A percentile compares a stretch with the other conserved stretches of the same genome.
These are phyloP conservation scores for Kodamaea fukazawae DNA, from an alignment of 805 yeast species.

Conservation along the genomic window DNA sequence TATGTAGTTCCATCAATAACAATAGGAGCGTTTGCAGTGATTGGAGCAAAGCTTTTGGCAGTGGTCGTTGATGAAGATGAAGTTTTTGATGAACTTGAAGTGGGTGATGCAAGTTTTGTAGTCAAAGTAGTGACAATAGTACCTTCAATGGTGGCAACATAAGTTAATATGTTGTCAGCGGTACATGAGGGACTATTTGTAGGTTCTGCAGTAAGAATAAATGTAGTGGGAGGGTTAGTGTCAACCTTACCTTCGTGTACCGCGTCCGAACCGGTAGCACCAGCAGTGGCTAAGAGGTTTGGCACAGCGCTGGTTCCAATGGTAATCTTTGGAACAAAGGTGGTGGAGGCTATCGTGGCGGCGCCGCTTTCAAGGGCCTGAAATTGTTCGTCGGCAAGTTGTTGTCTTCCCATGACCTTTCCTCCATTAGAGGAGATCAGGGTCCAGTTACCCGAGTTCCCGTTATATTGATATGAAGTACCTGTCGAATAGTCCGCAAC, in stretches of 20 bases:
- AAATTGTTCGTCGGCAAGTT: constrained; percentile 10
- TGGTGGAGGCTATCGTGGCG: constrained; percentile 2
- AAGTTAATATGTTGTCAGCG: constrained; percentile 1
- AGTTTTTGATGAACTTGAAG: neutral
- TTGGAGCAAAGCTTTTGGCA: constrained; percentile 1
- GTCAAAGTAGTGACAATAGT: neutral
- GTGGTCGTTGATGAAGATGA: neutral
- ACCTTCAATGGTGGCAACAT: constrained; percentile 1
- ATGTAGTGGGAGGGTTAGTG: neutral
- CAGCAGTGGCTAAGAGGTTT: constrained; percentile 10
- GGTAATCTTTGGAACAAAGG: constrained; percentile 1
- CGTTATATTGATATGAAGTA: constrained; percentile 44
- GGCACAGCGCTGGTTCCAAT: constrained; percentile 3
- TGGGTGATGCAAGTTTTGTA: neutral
- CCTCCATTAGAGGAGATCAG: constrained; percentile 61
- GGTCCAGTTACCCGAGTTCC: constrained; percentile 54
- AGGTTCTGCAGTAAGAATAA: constrained; percentile 2
- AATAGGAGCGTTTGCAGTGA: constrained; percentile 5
- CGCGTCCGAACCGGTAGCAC: constrained; percentile 9
- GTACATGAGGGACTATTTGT: too few species aligned
- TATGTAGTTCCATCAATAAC: neutral
- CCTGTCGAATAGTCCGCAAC: constrained; percentile 76
- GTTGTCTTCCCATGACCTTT: constrained; percentile 55
- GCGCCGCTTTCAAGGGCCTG: constrained; percentile 7
- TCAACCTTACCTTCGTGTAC: constrained; percentile 5